Conservation (phyloP, 2,329 filamentous ascomycete genomes). For the Penicillium freii region DNA sequence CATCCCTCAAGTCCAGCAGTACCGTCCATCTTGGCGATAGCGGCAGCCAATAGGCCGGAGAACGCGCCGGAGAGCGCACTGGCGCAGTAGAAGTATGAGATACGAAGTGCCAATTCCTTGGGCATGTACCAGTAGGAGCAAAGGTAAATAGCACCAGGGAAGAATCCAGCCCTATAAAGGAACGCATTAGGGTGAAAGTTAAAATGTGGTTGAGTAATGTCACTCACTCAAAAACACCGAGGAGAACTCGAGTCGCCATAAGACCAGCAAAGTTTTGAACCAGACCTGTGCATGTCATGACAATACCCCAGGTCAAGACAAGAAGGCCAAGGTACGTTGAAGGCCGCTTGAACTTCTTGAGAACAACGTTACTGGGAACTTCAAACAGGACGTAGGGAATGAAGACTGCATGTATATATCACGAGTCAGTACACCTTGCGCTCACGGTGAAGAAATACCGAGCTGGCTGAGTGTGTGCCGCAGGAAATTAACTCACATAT, state of each 20-base stretch:
- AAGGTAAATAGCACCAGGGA: conserved; percentile 27
- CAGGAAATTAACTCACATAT: not conserved
- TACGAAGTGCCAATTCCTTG: conserved; percentile 18
- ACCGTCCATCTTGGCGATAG: conserved; percentile 49
- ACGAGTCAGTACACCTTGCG: not conserved
- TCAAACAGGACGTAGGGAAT: conserved; percentile 19
- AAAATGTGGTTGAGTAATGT: not conserved
- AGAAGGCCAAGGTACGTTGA: conserved; percentile 17
- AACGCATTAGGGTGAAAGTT: not conserved
- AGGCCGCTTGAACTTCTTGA: conserved; percentile 17
- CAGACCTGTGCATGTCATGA: conserved; percentile 19
- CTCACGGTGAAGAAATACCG: too few relatives aligned
- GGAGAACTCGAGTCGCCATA: conserved; percentile 8
- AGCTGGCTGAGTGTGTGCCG: accelerated
- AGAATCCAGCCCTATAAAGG: conserved; percentile 21
- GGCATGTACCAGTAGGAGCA: conserved; percentile 26
- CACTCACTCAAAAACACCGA: conserved; percentile 17
- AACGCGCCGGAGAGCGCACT: conserved; percentile 45
- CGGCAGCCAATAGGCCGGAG: conserved; percentile 50
- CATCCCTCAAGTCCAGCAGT: conserved; percentile 45
- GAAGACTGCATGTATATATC: not conserved
- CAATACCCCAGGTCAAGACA: conserved; percentile 14
- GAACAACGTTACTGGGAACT: conserved; percentile 19
- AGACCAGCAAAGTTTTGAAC: conserved; percentile 19
- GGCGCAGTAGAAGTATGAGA: conserved; percentile 26